Evolutionary conservation across 768 basidiomycete species (phyloP).

Genomic region (Floccularia luteovirens): DNA sequence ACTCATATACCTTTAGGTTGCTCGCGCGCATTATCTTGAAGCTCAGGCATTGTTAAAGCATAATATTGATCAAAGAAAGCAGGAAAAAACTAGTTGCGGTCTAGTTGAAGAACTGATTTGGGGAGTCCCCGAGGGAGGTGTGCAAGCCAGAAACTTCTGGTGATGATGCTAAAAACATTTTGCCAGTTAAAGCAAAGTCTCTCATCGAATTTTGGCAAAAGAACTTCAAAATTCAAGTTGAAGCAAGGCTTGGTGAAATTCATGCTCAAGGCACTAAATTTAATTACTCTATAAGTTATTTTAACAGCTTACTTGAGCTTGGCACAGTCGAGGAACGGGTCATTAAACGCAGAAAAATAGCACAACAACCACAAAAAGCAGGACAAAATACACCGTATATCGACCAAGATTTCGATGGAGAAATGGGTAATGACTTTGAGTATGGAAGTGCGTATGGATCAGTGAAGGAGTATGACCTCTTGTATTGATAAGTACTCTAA

Average conservation of each 20-base stretch:
- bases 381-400: slow-evolving; percentile 7
- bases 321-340: slow-evolving; percentile 36
- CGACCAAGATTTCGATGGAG: slow-evolving; percentile 7
- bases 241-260: slow-evolving; percentile 44
- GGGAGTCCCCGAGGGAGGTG: slow-evolving; percentile 59
- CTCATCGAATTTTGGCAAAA: slow-evolving; percentile 70
- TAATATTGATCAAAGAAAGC: slow-evolving; percentile 41
- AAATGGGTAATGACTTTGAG: too few relatives aligned
- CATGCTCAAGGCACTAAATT: slow-evolving; percentile 30
- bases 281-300: too few relatives aligned
- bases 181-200: slow-evolving; percentile 58
- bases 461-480: too few relatives aligned
- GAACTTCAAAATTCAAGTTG: slow-evolving; percentile 63
- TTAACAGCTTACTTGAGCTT: too few relatives aligned
- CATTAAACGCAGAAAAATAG: slow-evolving; percentile 40
- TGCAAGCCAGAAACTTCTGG: neutral
- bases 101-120: slow-evolving; percentile 60
- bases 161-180: neutral
- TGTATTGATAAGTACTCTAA: too few relatives aligned
- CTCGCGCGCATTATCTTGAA: slow-evolving; percentile 60
- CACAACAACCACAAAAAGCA: slow-evolving; percentile 5
- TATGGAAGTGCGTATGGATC: too few relatives aligned
- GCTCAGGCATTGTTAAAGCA: slow-evolving; percentile 48
- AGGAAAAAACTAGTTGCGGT: slow-evolving; percentile 45
- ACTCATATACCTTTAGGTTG: slow-evolving; percentile 27